Conservation (phyloP, 129 eudicot genomes). For the Dittrichia graveolens region DNA sequence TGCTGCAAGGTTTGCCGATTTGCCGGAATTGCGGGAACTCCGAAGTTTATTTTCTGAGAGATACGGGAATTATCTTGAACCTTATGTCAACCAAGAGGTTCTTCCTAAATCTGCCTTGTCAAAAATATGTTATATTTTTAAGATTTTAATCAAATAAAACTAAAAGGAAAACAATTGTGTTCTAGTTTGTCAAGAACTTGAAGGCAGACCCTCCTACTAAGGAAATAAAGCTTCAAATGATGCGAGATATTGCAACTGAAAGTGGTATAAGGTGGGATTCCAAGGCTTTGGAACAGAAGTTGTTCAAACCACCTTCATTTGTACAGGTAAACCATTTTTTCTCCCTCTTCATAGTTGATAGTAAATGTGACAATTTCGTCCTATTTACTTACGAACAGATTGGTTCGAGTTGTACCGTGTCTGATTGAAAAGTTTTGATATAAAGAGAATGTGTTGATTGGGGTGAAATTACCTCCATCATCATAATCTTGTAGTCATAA, state of each 20-base stretch:
- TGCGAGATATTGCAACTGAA: slow-evolving; percentile 72
- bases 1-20: slow-evolving; percentile 90
- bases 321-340: slow-evolving; percentile 45
- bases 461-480: no score
- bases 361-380: not conserved
- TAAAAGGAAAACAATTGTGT: not conserved
- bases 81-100: slow-evolving; percentile 71
- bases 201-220: slow-evolving; percentile 55
- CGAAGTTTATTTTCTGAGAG: slow-evolving; percentile 59
- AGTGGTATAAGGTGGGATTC: slow-evolving; percentile 64
- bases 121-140: not conserved
- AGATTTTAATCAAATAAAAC: not conserved
- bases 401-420: not conserved
- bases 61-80: slow-evolving; percentile 68
- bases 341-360: not conserved
- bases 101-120: not conserved
- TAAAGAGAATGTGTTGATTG: no score
- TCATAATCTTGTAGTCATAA: no score
- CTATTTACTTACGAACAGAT: not conserved
- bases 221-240: slow-evolving; percentile 63
- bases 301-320: slow-evolving; percentile 48
- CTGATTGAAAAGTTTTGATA: slow-evolving; percentile 11
- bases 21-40: slow-evolving; percentile 83
- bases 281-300: slow-evolving; percentile 55
- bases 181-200: slow-evolving; percentile 63